Base-by-base conservation (phyloP, 345 rosid genomes). In the Ceriops decandra region DNA sequence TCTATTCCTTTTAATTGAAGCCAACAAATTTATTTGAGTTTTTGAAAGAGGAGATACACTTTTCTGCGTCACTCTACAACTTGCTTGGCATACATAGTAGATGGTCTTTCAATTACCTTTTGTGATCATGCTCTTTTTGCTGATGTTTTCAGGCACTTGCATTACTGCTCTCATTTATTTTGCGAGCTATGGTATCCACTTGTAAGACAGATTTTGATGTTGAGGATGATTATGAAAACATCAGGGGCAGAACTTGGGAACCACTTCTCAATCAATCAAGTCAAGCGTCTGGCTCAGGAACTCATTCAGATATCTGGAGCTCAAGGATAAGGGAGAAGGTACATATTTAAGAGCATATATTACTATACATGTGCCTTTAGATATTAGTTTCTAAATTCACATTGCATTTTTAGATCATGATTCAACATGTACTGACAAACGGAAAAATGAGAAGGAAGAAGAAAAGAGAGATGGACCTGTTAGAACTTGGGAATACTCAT, bases 241-340 rank as follows among this genome's bases (percentile, higher is more conserved):
- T 16, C 24, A 79, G 90, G 74, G 81, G 80, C 71, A 88, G 86
- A 79, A 67, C 85, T 63, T 26, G 87, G 81, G 91, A 87, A 63
- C 96, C 98, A 63, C 92, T 90, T 36, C 79, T 93, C 63, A 84
- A 84, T 79, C 90, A 85, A 66, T 75, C 82, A 69, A 79, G 77
- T 76, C 86, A 86, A 80, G 59, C 87, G 42, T 83, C 88, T 74
- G 85, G 85, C 21, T 74, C 88, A 70, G 85, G 76, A 42, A 70
- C 62, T 68, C 84, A 69, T 70, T 75, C 88, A 60, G 91, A 86
- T 60, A 60, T 82, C 26, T 91, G 88, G 92, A 87, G 89, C 78
- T 83, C 87, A 52, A 81, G 87, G 54, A 83, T 93, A 61, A 86
- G 95, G 70, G 98, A 91, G 70, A 90, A 85, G 96, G 98, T 93